A percentile compares a stretch with the other conserved stretches of the same genome.
Evolutionary conservation across 257 asterid genomes (phyloP).

Genomic region (Nicotiana tomentosiformis): DNA sequence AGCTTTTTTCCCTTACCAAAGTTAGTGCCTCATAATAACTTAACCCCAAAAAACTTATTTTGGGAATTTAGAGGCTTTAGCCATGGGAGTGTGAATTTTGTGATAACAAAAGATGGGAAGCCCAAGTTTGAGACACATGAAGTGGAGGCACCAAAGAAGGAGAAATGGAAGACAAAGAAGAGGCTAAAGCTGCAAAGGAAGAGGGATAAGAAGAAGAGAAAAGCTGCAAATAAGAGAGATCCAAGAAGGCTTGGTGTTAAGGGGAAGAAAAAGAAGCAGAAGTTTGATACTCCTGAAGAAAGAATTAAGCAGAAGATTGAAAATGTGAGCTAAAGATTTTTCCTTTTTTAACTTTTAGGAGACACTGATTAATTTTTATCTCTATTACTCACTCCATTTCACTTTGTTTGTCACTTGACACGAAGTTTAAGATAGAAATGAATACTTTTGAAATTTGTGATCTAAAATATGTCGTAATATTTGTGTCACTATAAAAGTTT

Average conservation of each 20-base stretch:
- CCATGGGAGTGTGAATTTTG: conserved; percentile 57
- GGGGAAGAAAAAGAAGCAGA: conserved; percentile 55
- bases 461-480: too few relatives aligned
- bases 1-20: conserved; percentile 23
- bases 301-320: conserved; percentile 75
- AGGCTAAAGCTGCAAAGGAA: conserved; percentile 58
- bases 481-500: too few relatives aligned
- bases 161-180: conserved; percentile 79
- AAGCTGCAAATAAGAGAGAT: conserved; percentile 75
- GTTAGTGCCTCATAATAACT: conserved; percentile 10
- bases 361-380: not conserved
- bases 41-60: conserved; percentile 14
- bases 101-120: conserved; percentile 65
- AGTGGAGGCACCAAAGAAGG: conserved; percentile 75
- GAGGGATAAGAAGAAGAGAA: conserved; percentile 68
- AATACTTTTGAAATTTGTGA: too few relatives aligned
- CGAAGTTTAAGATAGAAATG: too few relatives aligned
- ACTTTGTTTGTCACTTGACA: too few relatives aligned
- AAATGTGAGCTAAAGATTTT: conserved; percentile 20
- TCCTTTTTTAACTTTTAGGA: not conserved
- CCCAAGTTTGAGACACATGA: conserved; percentile 74
- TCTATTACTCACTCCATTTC: too few relatives aligned
- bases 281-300: conserved; percentile 76
- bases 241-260: conserved; percentile 71
- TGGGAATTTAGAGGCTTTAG: conserved; percentile 40